Evolutionary conservation across 2,329 filamentous ascomycete genomes (phyloP).

Genomic region (Arthrobotrys iridis): DNA sequence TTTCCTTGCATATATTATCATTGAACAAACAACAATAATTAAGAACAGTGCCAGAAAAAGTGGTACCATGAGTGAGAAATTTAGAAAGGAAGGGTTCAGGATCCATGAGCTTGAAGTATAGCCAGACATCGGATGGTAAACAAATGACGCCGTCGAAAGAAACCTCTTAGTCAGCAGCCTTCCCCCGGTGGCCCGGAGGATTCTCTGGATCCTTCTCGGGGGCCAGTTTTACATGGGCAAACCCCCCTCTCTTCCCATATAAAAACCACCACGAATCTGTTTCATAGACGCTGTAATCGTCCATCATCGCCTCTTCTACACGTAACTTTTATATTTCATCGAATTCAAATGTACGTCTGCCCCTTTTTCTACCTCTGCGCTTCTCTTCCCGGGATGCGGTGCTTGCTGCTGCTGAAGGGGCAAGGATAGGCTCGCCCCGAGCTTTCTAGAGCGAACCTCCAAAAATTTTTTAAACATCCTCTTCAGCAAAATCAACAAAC

Average conservation of each 20-base stretch:
- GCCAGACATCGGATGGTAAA: background rate
- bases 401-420: background rate
- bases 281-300: background rate
- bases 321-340: too few species aligned
- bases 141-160: background rate
- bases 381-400: background rate
- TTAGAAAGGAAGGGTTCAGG: background rate
- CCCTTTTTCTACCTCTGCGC: background rate
- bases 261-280: background rate
- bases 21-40: too few species aligned
- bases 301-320: background rate
- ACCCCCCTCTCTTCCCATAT: background rate
- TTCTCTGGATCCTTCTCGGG: conserved; percentile 10
- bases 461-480: conserved; percentile 27
- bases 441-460: conserved; percentile 33
- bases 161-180: conserved; percentile 9
- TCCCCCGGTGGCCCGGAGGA: background rate
- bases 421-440: conserved; percentile 15
- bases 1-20: too few species aligned
- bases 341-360: conserved; percentile 5
- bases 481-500: conserved; percentile 18
- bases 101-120: background rate
- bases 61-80: too few species aligned
- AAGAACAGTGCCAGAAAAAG: too few species aligned
- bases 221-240: conserved; percentile 1